phyloP scores from a whole-genome alignment of 768 basidiomycete species.

The Leccinellum rugosiceps region DNA sequence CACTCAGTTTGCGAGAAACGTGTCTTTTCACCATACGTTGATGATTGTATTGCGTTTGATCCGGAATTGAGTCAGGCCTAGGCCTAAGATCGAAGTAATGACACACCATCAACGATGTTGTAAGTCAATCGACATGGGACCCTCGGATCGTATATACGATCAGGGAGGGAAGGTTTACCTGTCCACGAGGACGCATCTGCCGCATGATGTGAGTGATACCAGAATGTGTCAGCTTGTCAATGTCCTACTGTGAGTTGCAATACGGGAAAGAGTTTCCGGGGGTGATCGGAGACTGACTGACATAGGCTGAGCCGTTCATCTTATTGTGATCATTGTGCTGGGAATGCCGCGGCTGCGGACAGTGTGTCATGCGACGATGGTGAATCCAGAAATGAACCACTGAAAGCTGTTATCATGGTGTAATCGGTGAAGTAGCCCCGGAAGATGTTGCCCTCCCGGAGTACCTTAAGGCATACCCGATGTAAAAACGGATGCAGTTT shows the following conservation, averaged over 20 bases:
- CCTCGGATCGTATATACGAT: slow-evolving; percentile 41
- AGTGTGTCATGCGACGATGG: background rate
- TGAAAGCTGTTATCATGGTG: slow-evolving; percentile 19
- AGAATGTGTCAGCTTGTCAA: slow-evolving; percentile 38
- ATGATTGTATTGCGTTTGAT: slow-evolving; percentile 26
- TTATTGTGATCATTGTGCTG: slow-evolving; percentile 19
- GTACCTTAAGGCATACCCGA: background rate
- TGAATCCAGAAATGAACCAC: background rate
- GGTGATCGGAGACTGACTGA: slow-evolving; percentile 36
- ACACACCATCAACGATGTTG: slow-evolving; percentile 23
- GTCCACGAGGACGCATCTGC: slow-evolving; percentile 43
- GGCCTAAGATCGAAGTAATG: background rate
- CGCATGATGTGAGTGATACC: slow-evolving; percentile 28
- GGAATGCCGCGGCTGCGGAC: slow-evolving; percentile 24
- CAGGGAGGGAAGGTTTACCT: slow-evolving; percentile 19
- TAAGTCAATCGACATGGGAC: slow-evolving; percentile 17
- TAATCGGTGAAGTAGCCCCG: slow-evolving; percentile 17
- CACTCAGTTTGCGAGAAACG: slow-evolving; percentile 37
- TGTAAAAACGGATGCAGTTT: slow-evolving; percentile 22
- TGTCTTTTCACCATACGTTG: slow-evolving; percentile 26
- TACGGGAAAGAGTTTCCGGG: slow-evolving; percentile 35
- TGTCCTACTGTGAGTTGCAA: slow-evolving; percentile 22
- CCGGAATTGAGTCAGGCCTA: background rate
- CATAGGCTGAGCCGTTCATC: slow-evolving; percentile 31
- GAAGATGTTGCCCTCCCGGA: slow-evolving; percentile 13